These are phyloP conservation scores for Botrytis fabae DNA, from an alignment of 2,329 filamentous ascomycete genomes.

Conservation along the genomic window DNA sequence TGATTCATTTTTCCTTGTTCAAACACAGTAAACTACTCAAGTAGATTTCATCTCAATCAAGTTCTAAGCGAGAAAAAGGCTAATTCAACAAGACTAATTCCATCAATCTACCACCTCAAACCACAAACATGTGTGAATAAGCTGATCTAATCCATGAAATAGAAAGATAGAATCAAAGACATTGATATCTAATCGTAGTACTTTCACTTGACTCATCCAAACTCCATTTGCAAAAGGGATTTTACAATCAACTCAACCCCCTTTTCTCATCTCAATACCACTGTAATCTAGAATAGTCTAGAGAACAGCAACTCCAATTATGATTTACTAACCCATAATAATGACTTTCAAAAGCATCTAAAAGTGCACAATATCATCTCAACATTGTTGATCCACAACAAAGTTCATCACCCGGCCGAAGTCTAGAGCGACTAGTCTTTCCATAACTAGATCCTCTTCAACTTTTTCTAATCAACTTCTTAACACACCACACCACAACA, in stretches of 20 bases:
- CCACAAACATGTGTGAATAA: background rate
- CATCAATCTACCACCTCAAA: background rate
- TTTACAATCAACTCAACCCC: background rate
- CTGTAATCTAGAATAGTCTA: background rate
- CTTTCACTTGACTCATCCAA: background rate
- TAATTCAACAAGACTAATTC: background rate
- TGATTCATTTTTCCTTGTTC: background rate
- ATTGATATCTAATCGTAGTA: background rate
- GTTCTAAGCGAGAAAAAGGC: background rate
- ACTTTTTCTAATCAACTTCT: background rate
- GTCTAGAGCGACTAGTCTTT: background rate
- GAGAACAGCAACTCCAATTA: background rate
- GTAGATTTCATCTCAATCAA: background rate
- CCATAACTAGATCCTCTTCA: background rate
- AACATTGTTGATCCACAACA: background rate
- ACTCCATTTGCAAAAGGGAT: background rate
- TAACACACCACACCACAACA: background rate
- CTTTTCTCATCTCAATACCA: background rate
- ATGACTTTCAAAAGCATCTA: rapidly evolving
- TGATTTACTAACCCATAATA: background rate
- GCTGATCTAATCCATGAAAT: background rate
- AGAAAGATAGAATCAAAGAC: background rate
- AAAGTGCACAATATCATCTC: background rate
- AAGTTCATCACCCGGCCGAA: background rate
- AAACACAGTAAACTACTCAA: background rate